A percentile compares a stretch with the other conserved stretches of the same genome.
These are phyloP conservation scores for Colletotrichum abscissum DNA, from an alignment of 2,329 filamentous ascomycete genomes.

Conservation along the genomic window DNA sequence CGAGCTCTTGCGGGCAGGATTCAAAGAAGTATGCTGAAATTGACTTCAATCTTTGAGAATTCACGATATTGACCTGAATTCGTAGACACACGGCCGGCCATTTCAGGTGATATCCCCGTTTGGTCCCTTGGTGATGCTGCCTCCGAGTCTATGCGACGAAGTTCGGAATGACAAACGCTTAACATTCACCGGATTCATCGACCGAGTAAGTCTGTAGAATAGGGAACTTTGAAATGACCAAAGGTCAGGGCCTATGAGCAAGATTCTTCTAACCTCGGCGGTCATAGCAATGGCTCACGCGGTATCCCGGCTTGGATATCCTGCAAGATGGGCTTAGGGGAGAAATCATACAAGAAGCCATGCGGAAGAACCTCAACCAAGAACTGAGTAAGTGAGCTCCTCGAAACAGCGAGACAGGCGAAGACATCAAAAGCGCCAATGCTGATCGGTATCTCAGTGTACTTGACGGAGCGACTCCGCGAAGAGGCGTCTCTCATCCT, in stretches of 20 bases:
- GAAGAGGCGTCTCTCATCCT: constrained; percentile 14
- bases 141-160: not conserved
- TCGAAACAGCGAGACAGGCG: no score
- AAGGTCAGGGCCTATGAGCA: no score
- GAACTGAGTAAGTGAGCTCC: not conserved
- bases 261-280: not conserved
- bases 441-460: not conserved
- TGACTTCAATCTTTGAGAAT: not conserved
- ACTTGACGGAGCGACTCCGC: constrained; percentile 11
- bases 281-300: constrained; percentile 16
- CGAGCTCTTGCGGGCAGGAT: constrained; percentile 4
- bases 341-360: constrained; percentile 10
- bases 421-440: no score
- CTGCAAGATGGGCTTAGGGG: constrained; percentile 8
- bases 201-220: not conserved
- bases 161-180: constrained; percentile 12
- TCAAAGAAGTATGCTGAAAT: not conserved
- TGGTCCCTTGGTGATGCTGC: constrained; percentile 8
- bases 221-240: not conserved
- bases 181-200: constrained; percentile 13
- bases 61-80: no score
- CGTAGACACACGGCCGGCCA: constrained; percentile 4
- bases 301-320: not conserved
- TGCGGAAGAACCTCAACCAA: constrained; percentile 12
- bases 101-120: constrained; percentile 13